Base-by-base conservation (phyloP, 202 grass and related monocot species). In the Digitaria exilis region DNA sequence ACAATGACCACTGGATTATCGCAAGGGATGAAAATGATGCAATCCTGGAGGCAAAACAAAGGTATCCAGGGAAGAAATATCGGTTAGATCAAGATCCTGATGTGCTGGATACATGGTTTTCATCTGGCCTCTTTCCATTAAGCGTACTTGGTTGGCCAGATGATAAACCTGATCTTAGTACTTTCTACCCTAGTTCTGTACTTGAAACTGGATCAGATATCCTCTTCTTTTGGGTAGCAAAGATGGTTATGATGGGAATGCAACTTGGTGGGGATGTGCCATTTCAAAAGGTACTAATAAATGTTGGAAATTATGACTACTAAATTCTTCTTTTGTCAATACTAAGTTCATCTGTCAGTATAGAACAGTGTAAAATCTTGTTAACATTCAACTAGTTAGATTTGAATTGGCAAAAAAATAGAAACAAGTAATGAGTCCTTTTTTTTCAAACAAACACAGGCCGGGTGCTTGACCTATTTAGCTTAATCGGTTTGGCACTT, bases 241-340 rank as follows among this genome's bases (percentile, higher is more conserved):
- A 90, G 43, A 98, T 98, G 96, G 96, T 98, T 50, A 95, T 98
- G 96, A 76, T 98, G 67, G 96, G 90, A 66, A 91, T 98, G 87
- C 79, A 92, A 91, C 92, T 98, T 62, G 85, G 90, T 39, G 92
- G 92, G 11, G 87, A 95, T 76, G 78, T 98, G 35, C 96, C 91
- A 12, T 98, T 98, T 67, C 77, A 88, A 68, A 98, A 98, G 90
- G 96, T 98, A 92, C 31, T 19, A 50, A 50, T 50, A 50, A 50
- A 17, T 55, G 9, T 26, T 25, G 22, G 45, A 19, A 49, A 55
- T 55, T 89, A 28, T 69, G 64, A 55, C 2, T 26, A 64, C 8
- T 22, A 45, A 26, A 28, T 69, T 45, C 39, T 69, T 58, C n/a
- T n/a, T n/a, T n/a, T n/a, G n/a, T n/a, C n/a, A n/a, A n/a, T n/a